Conservation (phyloP, 331 rosid species). For the Phaseolus coccineus region DNA sequence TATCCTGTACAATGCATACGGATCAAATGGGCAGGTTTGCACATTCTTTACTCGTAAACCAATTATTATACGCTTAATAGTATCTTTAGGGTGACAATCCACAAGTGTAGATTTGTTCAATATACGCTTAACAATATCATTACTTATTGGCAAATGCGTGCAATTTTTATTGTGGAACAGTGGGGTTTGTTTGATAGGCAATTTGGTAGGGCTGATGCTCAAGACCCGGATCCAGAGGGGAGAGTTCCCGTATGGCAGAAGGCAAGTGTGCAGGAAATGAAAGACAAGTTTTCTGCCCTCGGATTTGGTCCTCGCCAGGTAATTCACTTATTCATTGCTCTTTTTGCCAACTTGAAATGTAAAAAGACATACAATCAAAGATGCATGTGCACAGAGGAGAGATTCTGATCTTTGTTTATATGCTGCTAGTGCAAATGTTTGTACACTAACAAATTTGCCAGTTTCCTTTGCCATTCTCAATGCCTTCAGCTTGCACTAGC, state of each 20-base stretch:
- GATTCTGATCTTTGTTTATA: neutral
- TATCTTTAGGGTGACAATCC: slow-evolving; percentile 10
- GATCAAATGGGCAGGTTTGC: slow-evolving; percentile 94
- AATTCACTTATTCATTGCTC: slow-evolving; percentile 28
- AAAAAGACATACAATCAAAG: slow-evolving; percentile 19
- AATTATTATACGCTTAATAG: neutral
- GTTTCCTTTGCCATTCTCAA: slow-evolving; percentile 3
- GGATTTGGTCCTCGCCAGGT: slow-evolving; percentile 99
- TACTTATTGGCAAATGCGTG: slow-evolving; percentile 4
- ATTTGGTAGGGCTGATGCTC: slow-evolving; percentile 84
- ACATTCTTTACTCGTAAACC: slow-evolving; percentile 5
- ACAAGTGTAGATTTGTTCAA: neutral
- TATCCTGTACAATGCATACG: slow-evolving; percentile 75
- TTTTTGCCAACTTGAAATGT: slow-evolving; percentile 20
- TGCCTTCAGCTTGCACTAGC: slow-evolving; percentile 22
- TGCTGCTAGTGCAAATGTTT: slow-evolving; percentile 1
- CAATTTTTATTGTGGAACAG: slow-evolving; percentile 55
- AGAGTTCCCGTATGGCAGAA: slow-evolving; percentile 90
- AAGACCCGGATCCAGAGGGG: slow-evolving; percentile 95
- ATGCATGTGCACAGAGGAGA: neutral
- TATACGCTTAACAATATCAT: neutral
- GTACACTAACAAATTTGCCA: neutral
- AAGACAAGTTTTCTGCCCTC: slow-evolving; percentile 80
- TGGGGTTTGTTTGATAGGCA: slow-evolving; percentile 88
- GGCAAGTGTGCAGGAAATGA: slow-evolving; percentile 86